Percentiles rank a stretch among this genome's conserved stretches.
Evolutionary conservation across 2,329 filamentous ascomycete species (phyloP).

Genomic region (Aspergillus sp.): DNA sequence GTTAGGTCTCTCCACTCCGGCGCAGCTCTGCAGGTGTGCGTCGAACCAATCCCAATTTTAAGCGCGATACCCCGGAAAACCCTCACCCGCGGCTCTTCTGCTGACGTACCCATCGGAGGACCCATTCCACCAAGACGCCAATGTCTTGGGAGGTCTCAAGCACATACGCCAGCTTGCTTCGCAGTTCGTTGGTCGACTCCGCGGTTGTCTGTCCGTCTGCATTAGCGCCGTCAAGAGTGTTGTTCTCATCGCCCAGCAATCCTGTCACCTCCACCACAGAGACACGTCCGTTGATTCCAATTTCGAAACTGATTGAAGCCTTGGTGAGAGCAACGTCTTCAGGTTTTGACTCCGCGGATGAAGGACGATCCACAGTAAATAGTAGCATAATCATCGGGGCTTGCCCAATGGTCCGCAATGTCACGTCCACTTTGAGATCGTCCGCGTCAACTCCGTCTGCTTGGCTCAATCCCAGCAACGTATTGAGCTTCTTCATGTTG

Average conservation of each 20-base stretch:
- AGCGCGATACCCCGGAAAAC: background rate
- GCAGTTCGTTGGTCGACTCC: constrained; percentile 22
- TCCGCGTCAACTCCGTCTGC: constrained; percentile 11
- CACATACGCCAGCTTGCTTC: constrained; percentile 38
- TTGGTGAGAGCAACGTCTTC: constrained; percentile 19
- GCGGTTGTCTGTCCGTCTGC: constrained; percentile 22
- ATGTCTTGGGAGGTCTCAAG: constrained; percentile 47
- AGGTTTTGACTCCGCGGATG: constrained; percentile 6
- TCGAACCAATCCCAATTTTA: constrained; percentile 5
- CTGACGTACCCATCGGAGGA: constrained; percentile 37
- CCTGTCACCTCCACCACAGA: constrained; percentile 40
- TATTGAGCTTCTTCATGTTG: constrained; percentile 54
- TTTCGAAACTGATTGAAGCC: constrained; percentile 38
- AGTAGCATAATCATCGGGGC: constrained; percentile 39
- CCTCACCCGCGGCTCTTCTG: constrained; percentile 25
- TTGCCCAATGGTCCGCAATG: constrained; percentile 39
- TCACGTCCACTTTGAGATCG: constrained; percentile 39
- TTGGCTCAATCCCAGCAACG: constrained; percentile 44
- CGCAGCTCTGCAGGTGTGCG: constrained; percentile 11
- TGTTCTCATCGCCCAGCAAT: constrained; percentile 23
- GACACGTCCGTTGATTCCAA: constrained; percentile 43
- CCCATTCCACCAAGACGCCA: constrained; percentile 46
- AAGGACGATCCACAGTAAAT: constrained; percentile 28
- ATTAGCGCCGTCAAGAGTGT: constrained; percentile 10
- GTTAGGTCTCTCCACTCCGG: constrained; percentile 12